These are phyloP conservation scores for Suillus placidus DNA, from an alignment of 768 basidiomycete genomes.

Conservation along the genomic window DNA sequence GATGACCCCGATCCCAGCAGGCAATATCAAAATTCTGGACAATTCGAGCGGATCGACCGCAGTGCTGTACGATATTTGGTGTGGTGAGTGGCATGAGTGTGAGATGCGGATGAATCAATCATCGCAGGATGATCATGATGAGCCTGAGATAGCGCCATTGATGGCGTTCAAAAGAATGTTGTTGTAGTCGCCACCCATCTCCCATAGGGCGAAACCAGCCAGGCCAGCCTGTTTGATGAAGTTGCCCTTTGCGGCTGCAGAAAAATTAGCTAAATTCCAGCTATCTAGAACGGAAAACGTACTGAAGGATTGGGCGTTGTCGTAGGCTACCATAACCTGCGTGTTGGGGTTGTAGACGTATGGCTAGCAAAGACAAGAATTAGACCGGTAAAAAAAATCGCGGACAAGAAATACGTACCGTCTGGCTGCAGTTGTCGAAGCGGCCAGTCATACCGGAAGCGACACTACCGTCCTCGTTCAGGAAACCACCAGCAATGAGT, in stretches of 20 bases:
- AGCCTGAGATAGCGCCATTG: conserved; percentile 24
- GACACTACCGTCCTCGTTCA: conserved; percentile 50
- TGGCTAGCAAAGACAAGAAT: conserved; percentile 46
- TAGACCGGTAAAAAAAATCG: neutral
- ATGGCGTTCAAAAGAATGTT: conserved; percentile 40
- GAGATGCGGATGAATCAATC: conserved; percentile 9
- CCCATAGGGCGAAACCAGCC: conserved; percentile 48
- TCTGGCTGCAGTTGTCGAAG: conserved; percentile 73
- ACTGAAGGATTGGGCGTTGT: conserved; percentile 61
- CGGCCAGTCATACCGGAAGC: conserved; percentile 52
- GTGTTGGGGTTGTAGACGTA: conserved; percentile 62
- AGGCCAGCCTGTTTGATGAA: conserved; percentile 40
- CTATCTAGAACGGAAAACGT: conserved; percentile 21
- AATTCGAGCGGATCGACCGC: conserved; percentile 7
- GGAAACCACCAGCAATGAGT: conserved; percentile 56
- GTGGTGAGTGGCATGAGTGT: conserved; percentile 1
- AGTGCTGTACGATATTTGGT: neutral
- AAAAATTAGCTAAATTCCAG: conserved; percentile 6
- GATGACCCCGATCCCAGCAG: neutral
- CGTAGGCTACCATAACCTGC: conserved; percentile 65
- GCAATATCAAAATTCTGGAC: neutral
- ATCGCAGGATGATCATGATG: conserved; percentile 11
- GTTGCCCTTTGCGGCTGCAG: conserved; percentile 44
- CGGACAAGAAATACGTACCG: conserved; percentile 46
- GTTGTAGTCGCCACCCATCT: conserved; percentile 46